Evolutionary conservation across 257 asterid species (phyloP), one percentile per base, ranked within the genome.

Genomic region (Gynochthodes officinalis): DNA sequence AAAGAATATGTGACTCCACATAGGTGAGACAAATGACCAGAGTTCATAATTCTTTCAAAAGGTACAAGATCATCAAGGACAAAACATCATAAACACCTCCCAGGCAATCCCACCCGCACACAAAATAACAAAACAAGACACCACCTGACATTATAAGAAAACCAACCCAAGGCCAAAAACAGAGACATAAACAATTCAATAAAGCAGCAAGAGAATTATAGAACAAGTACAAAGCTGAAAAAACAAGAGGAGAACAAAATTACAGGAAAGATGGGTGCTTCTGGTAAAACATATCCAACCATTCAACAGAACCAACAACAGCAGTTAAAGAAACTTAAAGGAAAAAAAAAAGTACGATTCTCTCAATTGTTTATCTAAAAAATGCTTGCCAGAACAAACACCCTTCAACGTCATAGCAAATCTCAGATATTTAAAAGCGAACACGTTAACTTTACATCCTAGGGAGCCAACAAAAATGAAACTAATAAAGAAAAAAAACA

Each of bases 41-140:
- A 61, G 18, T 32, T 1, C 11, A 15, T 61, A 15, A 61, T 33
- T 60, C n/a, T 32, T 32, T 7, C 40, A 37, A 32, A 5, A 1
- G 66, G 65, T 59, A 60, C 21, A 33, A 62, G 23, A 35, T 21
- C 67, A 62, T 62, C 27, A 35, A 39, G 53, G 15, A 64, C 44
- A 32, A 52, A 40, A 11, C 32, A 39, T 1, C 4, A 64, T 40
- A 21, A 3, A 64, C 18, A 39, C 28, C 27, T 19, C 48, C 27
- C 44, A 35, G 40, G 7, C n/a, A 58, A 19, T 37, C 42, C 42
- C 42, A 7, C 39, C 52, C 52, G 13, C 19, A 46, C 19, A 46
- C 52, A 46, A 14, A 21, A 19, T 50, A 30, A 46, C 8, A 44
- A 14, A 11, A 13, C 3, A 18, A 30, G 72, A 46, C 23, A 7